phyloP scores from a whole-genome alignment of 2,329 filamentous ascomycete species.

The Zymoseptoria crescenta region DNA sequence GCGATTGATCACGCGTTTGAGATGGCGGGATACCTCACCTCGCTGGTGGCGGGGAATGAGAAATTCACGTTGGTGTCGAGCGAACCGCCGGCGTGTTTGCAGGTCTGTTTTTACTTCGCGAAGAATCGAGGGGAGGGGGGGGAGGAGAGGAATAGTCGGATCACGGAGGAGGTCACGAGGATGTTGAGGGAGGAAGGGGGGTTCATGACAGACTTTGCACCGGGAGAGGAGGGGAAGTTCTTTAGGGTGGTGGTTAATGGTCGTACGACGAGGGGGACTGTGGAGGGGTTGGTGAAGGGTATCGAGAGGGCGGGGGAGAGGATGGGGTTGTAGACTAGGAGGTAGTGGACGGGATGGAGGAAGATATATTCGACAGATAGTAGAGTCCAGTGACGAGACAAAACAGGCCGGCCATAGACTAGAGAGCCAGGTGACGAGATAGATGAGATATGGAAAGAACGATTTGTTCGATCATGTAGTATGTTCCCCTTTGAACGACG shows the following conservation, averaged over 20 bases:
- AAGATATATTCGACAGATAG: too few species aligned
- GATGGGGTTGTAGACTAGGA: neutral
- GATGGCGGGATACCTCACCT: conserved; percentile 61
- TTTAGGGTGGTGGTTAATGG: conserved; percentile 63
- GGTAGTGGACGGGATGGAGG: too few species aligned
- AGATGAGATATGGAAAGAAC: too few species aligned
- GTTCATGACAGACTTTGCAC: conserved; percentile 63
- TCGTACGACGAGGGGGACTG: conserved; percentile 50
- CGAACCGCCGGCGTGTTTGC: conserved; percentile 76
- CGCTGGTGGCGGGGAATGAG: conserved; percentile 45
- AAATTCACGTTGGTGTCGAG: conserved; percentile 66
- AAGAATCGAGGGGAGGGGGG: conserved; percentile 33
- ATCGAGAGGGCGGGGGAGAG: conserved; percentile 43
- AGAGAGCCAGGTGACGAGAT: too few species aligned
- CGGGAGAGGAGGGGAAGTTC: conserved; percentile 55
- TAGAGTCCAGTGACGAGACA: too few species aligned
- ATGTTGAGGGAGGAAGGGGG: conserved; percentile 47
- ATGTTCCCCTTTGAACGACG: too few species aligned
- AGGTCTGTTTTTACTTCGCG: conserved; percentile 89
- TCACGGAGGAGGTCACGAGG: conserved; percentile 49
- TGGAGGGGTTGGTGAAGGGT: conserved; percentile 54
- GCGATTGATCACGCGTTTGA: conserved; percentile 62
- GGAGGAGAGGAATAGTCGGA: conserved; percentile 33
- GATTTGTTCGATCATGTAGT: too few species aligned
- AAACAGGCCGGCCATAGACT: too few species aligned